Evolutionary conservation across 2,329 filamentous ascomycete genomes (phyloP), one percentile per base, ranked within the genome.

Genomic region (Paramyrothecium roridum): DNA sequence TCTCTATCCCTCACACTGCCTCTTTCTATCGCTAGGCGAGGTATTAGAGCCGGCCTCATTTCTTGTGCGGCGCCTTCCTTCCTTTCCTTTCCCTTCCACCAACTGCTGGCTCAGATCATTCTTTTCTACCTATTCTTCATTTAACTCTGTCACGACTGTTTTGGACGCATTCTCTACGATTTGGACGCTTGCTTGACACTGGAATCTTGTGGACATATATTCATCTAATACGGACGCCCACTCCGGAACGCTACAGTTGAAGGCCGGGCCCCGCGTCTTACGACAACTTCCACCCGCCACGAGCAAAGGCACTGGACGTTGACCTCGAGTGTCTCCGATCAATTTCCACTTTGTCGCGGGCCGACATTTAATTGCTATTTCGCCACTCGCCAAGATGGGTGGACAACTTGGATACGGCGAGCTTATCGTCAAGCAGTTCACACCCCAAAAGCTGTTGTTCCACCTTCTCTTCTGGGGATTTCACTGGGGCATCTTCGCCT

Each of bases 391-490:
- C 64, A 66, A 62, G 54, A 73, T 73, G 69, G 67, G 63, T 57
- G 69, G 73, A 54, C 74, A 79, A 70, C 53, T 79, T 72, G 76
- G 65, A 48, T 73, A 71, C 50, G 48, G 63, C 58, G 71, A 74
- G 62, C 65, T 82, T 59, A 60, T 85, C 60, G 80, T 77, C 71
- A 85, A 85, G 73, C 86, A 92, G 74, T 82, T 93, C 57, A 85
- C 84, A 53, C 73, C 81, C 17, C 78, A 80, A 53, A 96, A 96
- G 72, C 70, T 96, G 55, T 57, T 89, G 50, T 96, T 96, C 73
- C 89, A 96, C 70, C 64, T 90, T 61, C 71, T 95, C 52, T 96
- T 96, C 70, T 93, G 91, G 86, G 81, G 80, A 3, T 76, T 90
- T 46, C 92, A 96, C 68, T 85, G 85, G 72, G 87, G 80, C 22